Evolutionary conservation across 768 basidiomycete species (phyloP).

Genomic region (Leccinum barrowsii): DNA sequence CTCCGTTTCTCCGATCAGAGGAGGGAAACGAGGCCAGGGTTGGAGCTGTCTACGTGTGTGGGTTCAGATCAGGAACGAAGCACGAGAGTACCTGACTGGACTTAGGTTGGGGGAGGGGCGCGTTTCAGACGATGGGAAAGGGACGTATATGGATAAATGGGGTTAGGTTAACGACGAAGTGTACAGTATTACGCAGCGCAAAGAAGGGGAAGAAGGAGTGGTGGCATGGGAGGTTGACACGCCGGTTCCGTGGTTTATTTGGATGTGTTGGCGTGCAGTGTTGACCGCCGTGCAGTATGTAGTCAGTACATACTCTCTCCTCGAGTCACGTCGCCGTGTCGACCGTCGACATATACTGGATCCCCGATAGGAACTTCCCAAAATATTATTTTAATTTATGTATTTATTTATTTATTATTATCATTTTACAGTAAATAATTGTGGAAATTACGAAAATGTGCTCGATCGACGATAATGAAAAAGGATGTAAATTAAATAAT

Average conservation of each 20-base stretch:
- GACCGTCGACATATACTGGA: background rate
- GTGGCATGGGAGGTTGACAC: no score
- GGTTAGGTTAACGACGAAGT: background rate
- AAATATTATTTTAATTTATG: slow-evolving; percentile 3
- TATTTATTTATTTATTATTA: slow-evolving; percentile 3
- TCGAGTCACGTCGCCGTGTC: slow-evolving; percentile 11
- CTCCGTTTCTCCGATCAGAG: slow-evolving; percentile 21
- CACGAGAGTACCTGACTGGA: slow-evolving; percentile 1
- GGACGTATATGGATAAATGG: slow-evolving; percentile 18
- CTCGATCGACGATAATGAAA: slow-evolving; percentile 36
- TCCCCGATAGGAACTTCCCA: slow-evolving; percentile 1
- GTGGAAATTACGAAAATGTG: slow-evolving; percentile 19
- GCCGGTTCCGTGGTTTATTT: slow-evolving; percentile 29
- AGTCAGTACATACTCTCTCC: background rate
- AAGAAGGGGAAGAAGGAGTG: background rate
- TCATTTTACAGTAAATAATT: slow-evolving; percentile 5
- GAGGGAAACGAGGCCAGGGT: background rate
- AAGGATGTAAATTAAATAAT: slow-evolving; percentile 32
- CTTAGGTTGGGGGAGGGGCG: background rate
- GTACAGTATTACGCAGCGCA: no score
- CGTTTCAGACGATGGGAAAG: background rate
- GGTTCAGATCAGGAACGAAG: slow-evolving; percentile 17
- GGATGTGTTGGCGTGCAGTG: slow-evolving; percentile 4
- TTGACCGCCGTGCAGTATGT: no score
- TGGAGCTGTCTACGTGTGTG: background rate